Base-by-base conservation (phyloP, 1,284 basidiomycete species). In the Sanghuangporus baumii region DNA sequence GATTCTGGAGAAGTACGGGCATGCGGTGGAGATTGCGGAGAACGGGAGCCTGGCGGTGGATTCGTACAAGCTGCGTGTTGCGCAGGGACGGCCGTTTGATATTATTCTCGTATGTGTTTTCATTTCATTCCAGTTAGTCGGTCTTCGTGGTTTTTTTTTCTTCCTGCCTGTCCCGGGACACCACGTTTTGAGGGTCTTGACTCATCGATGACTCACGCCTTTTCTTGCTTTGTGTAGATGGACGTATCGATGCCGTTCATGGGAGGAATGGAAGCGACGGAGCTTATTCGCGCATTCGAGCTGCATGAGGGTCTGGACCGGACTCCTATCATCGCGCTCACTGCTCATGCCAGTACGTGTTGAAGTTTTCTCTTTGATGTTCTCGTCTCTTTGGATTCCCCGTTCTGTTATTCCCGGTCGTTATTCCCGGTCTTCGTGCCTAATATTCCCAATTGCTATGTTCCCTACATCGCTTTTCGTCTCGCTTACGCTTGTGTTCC, bases 241-340 rank as follows among this genome's bases (percentile, higher is more conserved):
- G 96, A 99, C 71, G 93, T 98, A 18, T 96, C 93, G 3, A 97
- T 97, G 95, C 95, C 94, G 12, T 89, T 96, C 77, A 96, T 96
- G 94, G 92, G 93, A 66, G 93, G 92, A 68, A 93, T 93, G 87
- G 91, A 94, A 71, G 92, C 93, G 1, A 94, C 93, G 0, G 87
- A 92, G 68, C 76, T 90, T 20, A 93, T 93, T 66, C 81, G 91
- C 54, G 81, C 85, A 57, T 94, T 89, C 74, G 97, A 99, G 77
- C 81, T 83, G 70, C 81, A 88, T 65, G 85, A 87, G 65, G 82
- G 84, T 23, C 79, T 94, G 46, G 76, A 86, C 31, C 82, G 87
- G 7, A 94, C 89, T 9, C 96, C 97, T 0, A 99, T 99, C 70
- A 94, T 99, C 68, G 96, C 96, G 0, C 80, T 99, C 40, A 98